A percentile compares a stretch with the other conserved stretches of the same genome.
Conservation (phyloP, 495 filamentous ascomycete species). For the Aspergillus funiculosus region DNA sequence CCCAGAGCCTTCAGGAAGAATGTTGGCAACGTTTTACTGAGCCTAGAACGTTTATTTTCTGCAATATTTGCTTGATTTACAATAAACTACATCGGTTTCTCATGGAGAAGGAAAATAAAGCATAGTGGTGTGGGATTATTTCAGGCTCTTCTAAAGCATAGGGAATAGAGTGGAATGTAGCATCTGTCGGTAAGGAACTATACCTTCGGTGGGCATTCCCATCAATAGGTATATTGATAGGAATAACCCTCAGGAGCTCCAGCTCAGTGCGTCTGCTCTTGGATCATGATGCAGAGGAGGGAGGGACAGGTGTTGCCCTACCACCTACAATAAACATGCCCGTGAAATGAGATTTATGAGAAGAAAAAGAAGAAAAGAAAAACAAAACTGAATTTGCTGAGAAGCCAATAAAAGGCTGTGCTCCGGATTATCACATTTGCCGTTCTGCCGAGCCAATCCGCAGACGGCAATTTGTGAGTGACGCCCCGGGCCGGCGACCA, state of each 20-base stretch:
- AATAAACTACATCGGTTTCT: no score
- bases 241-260: constrained; percentile 52
- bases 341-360: constrained; percentile 52
- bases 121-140: no score
- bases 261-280: constrained; percentile 61
- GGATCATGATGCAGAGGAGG: constrained; percentile 61
- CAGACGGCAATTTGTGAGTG: constrained; percentile 33
- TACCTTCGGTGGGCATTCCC: constrained; percentile 17
- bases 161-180: constrained; percentile 14
- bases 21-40: no score
- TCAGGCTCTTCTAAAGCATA: no score
- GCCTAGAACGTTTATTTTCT: no score
- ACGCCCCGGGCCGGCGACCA: constrained; percentile 22
- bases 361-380: constrained; percentile 39
- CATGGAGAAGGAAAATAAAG: no score
- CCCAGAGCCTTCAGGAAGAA: no score
- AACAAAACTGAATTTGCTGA: constrained; percentile 27
- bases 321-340: constrained; percentile 88
- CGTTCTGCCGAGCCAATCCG: constrained; percentile 37
- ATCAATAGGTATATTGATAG: constrained; percentile 9
- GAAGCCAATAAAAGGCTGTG: constrained; percentile 13
- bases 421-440: constrained; percentile 27
- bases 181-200: constrained; percentile 26
- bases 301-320: constrained; percentile 37
- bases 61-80: no score